Conservation (phyloP, 305 asterid genomes). For the Coffea humblotiana region DNA sequence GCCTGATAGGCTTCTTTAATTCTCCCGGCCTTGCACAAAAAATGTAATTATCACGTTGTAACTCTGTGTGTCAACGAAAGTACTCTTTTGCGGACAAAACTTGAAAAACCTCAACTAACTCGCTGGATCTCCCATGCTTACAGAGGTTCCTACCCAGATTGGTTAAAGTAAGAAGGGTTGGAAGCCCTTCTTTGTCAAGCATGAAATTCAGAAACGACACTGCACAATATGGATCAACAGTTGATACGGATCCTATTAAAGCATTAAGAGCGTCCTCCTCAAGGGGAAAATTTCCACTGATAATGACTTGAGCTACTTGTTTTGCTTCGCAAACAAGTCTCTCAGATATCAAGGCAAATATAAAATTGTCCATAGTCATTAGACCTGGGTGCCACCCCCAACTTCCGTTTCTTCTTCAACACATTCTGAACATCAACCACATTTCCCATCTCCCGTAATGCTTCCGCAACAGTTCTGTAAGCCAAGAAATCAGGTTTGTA, state of each 20-base stretch:
- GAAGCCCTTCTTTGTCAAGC: conserved; percentile 55
- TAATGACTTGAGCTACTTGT: conserved; percentile 70
- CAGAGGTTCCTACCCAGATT: conserved; percentile 69
- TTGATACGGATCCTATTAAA: conserved; percentile 70
- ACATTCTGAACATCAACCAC: conserved; percentile 55
- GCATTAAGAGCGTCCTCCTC: conserved; percentile 73
- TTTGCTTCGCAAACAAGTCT: conserved; percentile 62
- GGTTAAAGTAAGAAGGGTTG: conserved; percentile 56
- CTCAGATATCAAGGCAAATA: conserved; percentile 63
- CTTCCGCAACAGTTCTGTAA: conserved; percentile 77
- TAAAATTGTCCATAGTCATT: conserved; percentile 54
- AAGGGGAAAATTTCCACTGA: conserved; percentile 71
- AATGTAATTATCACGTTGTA: conserved; percentile 67
- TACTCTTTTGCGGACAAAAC: conserved; percentile 51
- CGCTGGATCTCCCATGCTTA: conserved; percentile 53
- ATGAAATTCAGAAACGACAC: conserved; percentile 65
- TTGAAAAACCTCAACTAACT: conserved; percentile 56
- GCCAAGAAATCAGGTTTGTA: conserved; percentile 96
- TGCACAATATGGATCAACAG: conserved; percentile 50
- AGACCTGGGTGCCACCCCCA: conserved; percentile 85
- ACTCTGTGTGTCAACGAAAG: conserved; percentile 52
- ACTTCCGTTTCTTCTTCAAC: conserved; percentile 83
- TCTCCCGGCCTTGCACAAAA: conserved; percentile 65
- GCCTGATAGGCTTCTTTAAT: conserved; percentile 68
- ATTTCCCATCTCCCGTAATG: conserved; percentile 47